Conservation (phyloP, 108 stramenopile species). For the Nannochloropsis salina region DNA sequence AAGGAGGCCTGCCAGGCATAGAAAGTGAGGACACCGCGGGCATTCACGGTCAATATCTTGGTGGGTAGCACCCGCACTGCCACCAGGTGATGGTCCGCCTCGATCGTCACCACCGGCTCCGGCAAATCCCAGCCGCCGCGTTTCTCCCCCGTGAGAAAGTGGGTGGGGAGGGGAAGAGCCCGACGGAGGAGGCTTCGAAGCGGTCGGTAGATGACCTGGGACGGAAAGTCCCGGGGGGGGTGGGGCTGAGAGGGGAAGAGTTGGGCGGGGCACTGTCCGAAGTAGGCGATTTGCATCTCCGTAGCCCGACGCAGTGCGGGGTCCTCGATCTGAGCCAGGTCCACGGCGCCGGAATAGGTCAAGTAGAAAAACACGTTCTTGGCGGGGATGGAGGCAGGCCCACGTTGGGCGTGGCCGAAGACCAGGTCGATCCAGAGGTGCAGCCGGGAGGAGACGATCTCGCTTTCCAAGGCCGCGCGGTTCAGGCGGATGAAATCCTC, state of each 20-base stretch:
- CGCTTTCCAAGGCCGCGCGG: conserved; percentile 68
- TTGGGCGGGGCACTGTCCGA: conserved; percentile 87
- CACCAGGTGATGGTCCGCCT: conserved; percentile 12
- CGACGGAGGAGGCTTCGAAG: not conserved
- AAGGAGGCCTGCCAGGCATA: conserved; percentile 74
- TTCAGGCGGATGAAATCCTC: conserved; percentile 58
- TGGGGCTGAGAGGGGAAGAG: conserved; percentile 41
- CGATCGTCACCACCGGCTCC: not conserved
- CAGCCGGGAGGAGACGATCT: conserved; percentile 77
- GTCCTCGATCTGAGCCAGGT: conserved; percentile 79
- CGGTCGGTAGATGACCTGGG: not conserved
- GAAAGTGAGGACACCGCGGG: conserved; percentile 86
- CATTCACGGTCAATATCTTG: conserved; percentile 49
- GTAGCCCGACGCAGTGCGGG: conserved; percentile 77
- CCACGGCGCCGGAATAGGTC: conserved; percentile 94
- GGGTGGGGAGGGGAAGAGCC: not conserved
- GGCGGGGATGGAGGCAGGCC: conserved; percentile 31
- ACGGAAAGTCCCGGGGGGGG: not conserved
- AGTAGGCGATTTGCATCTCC: conserved; percentile 81
- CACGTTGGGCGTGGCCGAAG: conserved; percentile 80
- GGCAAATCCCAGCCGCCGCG: not conserved
- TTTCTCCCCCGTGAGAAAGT: not conserved
- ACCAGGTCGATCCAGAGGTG: conserved; percentile 95
- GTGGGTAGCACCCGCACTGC: not conserved
- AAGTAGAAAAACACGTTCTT: conserved; percentile 90